A percentile compares a stretch with the other conserved stretches of the same genome.
phyloP scores from a whole-genome alignment of 208 protist species.

The Crithidia expoeki region DNA sequence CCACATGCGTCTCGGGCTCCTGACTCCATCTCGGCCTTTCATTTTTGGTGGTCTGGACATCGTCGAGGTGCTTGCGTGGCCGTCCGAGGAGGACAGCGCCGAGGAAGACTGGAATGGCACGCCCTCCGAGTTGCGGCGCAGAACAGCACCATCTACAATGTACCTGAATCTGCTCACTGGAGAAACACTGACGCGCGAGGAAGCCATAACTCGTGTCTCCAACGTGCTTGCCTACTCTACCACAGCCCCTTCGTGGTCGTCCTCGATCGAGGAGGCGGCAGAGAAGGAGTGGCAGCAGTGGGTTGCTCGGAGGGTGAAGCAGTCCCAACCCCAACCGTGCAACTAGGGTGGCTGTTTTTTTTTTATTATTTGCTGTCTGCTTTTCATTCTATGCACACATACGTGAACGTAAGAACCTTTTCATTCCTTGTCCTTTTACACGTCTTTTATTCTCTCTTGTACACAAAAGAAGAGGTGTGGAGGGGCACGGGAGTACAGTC shows the following conservation, averaged over 20 bases:
- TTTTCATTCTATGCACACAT: neutral
- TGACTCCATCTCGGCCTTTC: slow-evolving; percentile 72
- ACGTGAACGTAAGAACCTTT: neutral
- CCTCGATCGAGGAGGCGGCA: slow-evolving; percentile 30
- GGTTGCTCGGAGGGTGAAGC: slow-evolving; percentile 16
- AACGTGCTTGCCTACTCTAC: slow-evolving; percentile 19
- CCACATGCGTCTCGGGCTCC: slow-evolving; percentile 66
- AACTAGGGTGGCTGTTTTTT: neutral
- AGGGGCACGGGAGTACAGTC: neutral
- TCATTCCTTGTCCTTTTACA: neutral
- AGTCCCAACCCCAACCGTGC: slow-evolving; percentile 20
- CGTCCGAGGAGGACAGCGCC: slow-evolving; percentile 9
- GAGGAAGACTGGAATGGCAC: slow-evolving; percentile 14
- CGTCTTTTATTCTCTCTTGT: neutral
- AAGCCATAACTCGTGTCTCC: slow-evolving; percentile 18
- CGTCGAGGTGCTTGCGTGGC: slow-evolving; percentile 51
- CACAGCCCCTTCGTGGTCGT: slow-evolving; percentile 21
- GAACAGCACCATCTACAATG: slow-evolving; percentile 15
- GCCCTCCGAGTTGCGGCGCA: neutral
- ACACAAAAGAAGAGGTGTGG: neutral
- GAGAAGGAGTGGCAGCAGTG: slow-evolving; percentile 43
- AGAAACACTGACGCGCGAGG: slow-evolving; percentile 32
- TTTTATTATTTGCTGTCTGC: too few relatives aligned
- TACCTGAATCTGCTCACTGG: slow-evolving; percentile 40
- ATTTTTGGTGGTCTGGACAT: slow-evolving; percentile 75